Conservation (phyloP, 2,329 filamentous ascomycete genomes). For the Penicillium oxalicum region DNA sequence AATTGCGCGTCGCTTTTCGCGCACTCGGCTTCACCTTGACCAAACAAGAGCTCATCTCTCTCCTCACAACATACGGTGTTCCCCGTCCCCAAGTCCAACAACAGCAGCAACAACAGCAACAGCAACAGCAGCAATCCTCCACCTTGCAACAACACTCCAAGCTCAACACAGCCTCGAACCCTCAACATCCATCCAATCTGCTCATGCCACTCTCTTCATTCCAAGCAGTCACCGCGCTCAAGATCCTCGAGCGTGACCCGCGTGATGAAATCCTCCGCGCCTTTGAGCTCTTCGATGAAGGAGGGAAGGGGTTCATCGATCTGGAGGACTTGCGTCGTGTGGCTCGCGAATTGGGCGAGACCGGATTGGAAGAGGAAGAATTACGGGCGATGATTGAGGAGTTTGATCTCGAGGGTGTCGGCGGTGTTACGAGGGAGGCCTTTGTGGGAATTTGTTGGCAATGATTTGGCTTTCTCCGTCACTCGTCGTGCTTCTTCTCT, state of each 20-base stretch:
- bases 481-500: neutral
- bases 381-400: conserved; percentile 95
- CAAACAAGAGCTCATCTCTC: conserved; percentile 74
- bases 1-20: conserved; percentile 93
- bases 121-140: conserved; percentile 24
- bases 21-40: conserved; percentile 89
- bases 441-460: conserved; percentile 62
- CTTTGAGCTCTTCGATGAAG: conserved; percentile 88
- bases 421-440: conserved; percentile 60
- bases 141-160: conserved; percentile 21
- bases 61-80: conserved; percentile 75
- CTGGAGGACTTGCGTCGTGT: conserved; percentile 82
- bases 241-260: conserved; percentile 77
- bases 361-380: conserved; percentile 83
- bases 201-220: conserved; percentile 68
- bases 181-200: conserved; percentile 58
- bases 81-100: conserved; percentile 54
- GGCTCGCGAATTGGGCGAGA: conserved; percentile 82
- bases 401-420: conserved; percentile 91
- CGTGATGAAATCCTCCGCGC: conserved; percentile 85
- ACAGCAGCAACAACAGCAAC: conserved; percentile 18
- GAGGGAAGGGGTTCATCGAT: conserved; percentile 84
- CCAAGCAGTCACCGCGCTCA: conserved; percentile 68
- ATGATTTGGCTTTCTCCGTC: conserved; percentile 20
- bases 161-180: conserved; percentile 37